Percentiles rank a stretch among this genome's conserved stretches.
phyloP scores from a whole-genome alignment of 106 monocot genomes.

The Alisma plantagoaquatica region DNA sequence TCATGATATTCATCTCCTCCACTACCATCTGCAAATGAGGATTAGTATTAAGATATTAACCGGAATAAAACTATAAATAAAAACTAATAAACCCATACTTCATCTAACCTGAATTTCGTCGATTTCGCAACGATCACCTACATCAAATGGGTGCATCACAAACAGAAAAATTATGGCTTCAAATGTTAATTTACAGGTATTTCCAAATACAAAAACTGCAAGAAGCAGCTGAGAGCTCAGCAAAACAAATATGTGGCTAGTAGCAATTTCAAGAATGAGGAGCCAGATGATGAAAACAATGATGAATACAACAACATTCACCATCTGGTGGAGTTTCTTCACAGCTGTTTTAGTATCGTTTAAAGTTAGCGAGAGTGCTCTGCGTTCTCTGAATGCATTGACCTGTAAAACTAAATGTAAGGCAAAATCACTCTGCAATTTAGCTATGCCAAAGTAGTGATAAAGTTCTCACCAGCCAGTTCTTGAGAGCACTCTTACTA shows the following conservation, averaged over 20 bases:
- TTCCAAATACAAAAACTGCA: conserved; percentile 70
- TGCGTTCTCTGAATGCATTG: conserved; percentile 76
- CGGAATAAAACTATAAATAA: no score
- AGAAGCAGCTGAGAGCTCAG: conserved; percentile 67
- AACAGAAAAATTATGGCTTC: conserved; percentile 86
- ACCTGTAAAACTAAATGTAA: conserved; percentile 29
- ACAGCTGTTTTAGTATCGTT: conserved; percentile 95
- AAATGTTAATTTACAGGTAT: conserved; percentile 71
- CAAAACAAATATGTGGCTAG: conserved; percentile 56
- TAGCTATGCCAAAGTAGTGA: neutral
- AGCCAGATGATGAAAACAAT: conserved; percentile 68
- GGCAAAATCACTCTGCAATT: neutral
- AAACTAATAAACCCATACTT: no score
- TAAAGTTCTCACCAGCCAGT: conserved; percentile 65
- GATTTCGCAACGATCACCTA: conserved; percentile 83
- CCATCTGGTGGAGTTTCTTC: conserved; percentile 82
- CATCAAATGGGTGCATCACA: conserved; percentile 89
- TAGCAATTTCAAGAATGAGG: conserved; percentile 60
- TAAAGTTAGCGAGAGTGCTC: conserved; percentile 66
- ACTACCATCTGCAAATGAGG: conserved; percentile 58
- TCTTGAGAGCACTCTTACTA: conserved; percentile 55
- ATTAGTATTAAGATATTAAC: no score
- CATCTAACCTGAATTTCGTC: conserved; percentile 84
- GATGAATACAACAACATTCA: conserved; percentile 48
- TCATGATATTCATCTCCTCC: conserved; percentile 92